phyloP scores from a whole-genome alignment of 768 basidiomycete species.

The Lactarius indigo region DNA sequence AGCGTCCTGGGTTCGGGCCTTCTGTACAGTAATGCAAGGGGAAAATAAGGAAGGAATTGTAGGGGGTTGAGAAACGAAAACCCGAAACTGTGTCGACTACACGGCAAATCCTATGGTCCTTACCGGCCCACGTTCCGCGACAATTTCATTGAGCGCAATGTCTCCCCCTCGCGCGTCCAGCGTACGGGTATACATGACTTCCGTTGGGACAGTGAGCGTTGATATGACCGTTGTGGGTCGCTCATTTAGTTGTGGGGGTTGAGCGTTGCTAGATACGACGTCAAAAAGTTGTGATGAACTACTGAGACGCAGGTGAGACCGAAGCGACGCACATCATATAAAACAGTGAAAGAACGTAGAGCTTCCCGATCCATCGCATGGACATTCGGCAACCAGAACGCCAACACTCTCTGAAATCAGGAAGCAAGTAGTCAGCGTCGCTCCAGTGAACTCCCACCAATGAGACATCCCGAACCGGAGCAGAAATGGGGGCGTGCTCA shows the following conservation, averaged over 20 bases:
- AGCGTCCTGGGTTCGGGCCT: background rate
- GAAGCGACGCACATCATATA: conserved; percentile 10
- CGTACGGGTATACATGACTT: background rate
- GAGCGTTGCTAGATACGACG: background rate
- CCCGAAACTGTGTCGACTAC: background rate
- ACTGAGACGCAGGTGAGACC: background rate
- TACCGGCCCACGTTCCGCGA: too few species aligned
- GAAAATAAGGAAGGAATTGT: too few species aligned
- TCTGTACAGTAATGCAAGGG: background rate
- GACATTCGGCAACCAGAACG: background rate
- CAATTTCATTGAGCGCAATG: background rate
- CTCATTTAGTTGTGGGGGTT: background rate
- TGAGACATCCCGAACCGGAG: background rate
- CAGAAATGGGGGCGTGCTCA: background rate
- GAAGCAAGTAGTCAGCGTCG: background rate
- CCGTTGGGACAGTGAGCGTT: conserved; percentile 12
- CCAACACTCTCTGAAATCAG: background rate
- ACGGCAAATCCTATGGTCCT: background rate
- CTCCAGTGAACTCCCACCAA: background rate
- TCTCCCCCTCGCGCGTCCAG: background rate
- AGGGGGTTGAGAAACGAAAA: background rate
- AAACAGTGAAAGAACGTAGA: conserved; percentile 17
- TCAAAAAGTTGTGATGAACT: background rate
- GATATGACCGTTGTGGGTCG: background rate
- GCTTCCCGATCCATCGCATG: conserved; percentile 15